phyloP scores from a whole-genome alignment of 495 filamentous ascomycete species.

The Penicillium dipodomyicola region DNA sequence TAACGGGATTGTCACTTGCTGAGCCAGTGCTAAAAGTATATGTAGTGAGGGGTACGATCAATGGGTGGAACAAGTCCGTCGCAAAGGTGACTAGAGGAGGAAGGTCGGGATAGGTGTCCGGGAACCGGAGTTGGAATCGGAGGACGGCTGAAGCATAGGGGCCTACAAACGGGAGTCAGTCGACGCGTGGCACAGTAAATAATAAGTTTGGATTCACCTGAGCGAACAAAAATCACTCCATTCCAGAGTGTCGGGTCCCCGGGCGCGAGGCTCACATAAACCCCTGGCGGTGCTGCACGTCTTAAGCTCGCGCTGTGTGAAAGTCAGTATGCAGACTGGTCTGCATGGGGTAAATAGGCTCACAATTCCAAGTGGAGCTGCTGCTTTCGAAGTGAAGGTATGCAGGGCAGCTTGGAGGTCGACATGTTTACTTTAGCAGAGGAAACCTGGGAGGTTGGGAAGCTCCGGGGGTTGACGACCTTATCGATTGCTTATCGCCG shows the following conservation, averaged over 20 bases:
- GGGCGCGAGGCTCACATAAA: conserved; percentile 82
- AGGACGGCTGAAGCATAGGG: conserved; percentile 86
- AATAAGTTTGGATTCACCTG: conserved; percentile 53
- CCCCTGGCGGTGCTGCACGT: conserved; percentile 73
- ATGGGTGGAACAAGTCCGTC: conserved; percentile 91
- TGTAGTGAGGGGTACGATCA: conserved; percentile 85
- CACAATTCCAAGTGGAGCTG: conserved; percentile 79
- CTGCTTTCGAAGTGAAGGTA: conserved; percentile 56
- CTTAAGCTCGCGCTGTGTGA: conserved; percentile 70
- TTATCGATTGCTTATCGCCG: conserved; percentile 10
- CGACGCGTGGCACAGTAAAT: neutral
- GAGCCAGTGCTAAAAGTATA: conserved; percentile 82
- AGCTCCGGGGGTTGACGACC: neutral
- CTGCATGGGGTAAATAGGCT: conserved; percentile 19
- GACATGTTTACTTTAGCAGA: conserved; percentile 33
- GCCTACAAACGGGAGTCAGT: conserved; percentile 45
- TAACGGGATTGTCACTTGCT: conserved; percentile 65
- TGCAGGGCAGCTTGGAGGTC: conserved; percentile 40
- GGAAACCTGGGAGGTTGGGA: neutral
- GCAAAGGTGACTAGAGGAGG: conserved; percentile 84
- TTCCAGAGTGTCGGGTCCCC: conserved; percentile 79
- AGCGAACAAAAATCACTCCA: conserved; percentile 86
- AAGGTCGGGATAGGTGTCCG: conserved; percentile 70
- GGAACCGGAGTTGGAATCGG: conserved; percentile 87
- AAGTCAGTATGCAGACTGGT: neutral